phyloP scores from a whole-genome alignment of 2,329 filamentous ascomycete species.

The Epichloe glyceriae region DNA sequence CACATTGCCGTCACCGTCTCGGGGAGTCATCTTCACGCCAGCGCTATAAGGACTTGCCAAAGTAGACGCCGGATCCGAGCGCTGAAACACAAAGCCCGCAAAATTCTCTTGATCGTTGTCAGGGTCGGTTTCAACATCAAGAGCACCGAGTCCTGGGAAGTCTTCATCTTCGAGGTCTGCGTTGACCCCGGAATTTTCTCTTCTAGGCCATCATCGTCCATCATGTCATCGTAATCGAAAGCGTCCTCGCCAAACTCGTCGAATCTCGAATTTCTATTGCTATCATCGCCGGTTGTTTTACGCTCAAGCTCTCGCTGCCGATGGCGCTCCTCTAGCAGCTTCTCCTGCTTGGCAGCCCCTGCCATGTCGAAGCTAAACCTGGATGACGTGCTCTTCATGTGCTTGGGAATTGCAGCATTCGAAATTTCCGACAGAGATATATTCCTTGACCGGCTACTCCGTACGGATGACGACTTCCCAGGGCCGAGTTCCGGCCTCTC shows the following conservation, averaged over 20 bases:
- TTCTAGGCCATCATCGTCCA: conserved; percentile 52
- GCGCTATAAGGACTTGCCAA: conserved; percentile 36
- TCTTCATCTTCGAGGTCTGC: conserved; percentile 8
- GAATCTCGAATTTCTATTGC: conserved; percentile 37
- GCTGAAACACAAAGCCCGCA: conserved; percentile 44
- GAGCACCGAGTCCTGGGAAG: not conserved
- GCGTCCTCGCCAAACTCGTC: conserved; percentile 50
- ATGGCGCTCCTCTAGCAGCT: conserved; percentile 60
- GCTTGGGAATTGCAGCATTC: conserved; percentile 40
- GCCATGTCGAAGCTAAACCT: conserved; percentile 75
- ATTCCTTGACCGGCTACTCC: conserved; percentile 34
- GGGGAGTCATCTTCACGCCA: conserved; percentile 36
- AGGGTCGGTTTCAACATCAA: conserved; percentile 26
- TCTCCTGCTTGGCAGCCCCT: conserved; percentile 54
- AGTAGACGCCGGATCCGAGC: conserved; percentile 38
- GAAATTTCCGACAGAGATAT: conserved; percentile 38
- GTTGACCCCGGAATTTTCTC: conserved; percentile 51
- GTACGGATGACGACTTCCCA: conserved; percentile 10
- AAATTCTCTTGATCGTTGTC: conserved; percentile 49
- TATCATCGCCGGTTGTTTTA: conserved; percentile 26
- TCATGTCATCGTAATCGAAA: conserved; percentile 50
- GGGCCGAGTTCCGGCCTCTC: not conserved
- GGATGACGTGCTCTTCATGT: conserved; percentile 66
- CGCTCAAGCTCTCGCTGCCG: conserved; percentile 53
- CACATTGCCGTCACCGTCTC: conserved; percentile 39